These are phyloP conservation scores for Biscutella auriculata DNA, from an alignment of 441 rosid genomes.

Conservation along the genomic window DNA sequence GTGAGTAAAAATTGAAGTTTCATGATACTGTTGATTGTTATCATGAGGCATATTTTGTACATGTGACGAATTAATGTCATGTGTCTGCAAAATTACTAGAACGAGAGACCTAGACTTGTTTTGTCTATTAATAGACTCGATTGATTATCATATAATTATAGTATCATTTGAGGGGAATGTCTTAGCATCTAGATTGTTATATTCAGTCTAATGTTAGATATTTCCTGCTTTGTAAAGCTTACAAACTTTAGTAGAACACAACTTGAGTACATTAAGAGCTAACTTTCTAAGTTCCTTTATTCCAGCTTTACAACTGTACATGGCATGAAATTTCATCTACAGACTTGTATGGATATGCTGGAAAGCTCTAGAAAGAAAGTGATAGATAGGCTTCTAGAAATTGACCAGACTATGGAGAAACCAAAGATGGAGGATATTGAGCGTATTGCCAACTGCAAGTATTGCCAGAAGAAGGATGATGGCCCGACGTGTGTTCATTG, in stretches of 20 bases:
- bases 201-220: neutral
- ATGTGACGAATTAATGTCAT: neutral
- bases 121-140: neutral
- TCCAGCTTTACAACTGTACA: conserved; percentile 65
- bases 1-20: conserved; percentile 17
- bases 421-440: conserved; percentile 77
- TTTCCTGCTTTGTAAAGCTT: neutral
- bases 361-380: conserved; percentile 57
- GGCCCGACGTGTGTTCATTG: conserved; percentile 84
- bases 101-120: neutral
- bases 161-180: neutral
- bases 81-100: neutral
- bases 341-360: conserved; percentile 63
- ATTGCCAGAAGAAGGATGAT: conserved; percentile 56
- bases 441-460: conserved; percentile 58
- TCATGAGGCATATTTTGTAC: neutral
- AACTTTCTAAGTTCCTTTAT: conserved; percentile 15
- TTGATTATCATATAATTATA: neutral
- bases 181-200: neutral
- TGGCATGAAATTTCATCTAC: conserved; percentile 73
- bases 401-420: conserved; percentile 70
- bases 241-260: neutral
- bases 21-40: neutral
- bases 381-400: conserved; percentile 57
- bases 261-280: conserved; percentile 3